These are phyloP conservation scores for Setaria viridis DNA, from an alignment of 202 grass and related monocot species.

Conservation along the genomic window DNA sequence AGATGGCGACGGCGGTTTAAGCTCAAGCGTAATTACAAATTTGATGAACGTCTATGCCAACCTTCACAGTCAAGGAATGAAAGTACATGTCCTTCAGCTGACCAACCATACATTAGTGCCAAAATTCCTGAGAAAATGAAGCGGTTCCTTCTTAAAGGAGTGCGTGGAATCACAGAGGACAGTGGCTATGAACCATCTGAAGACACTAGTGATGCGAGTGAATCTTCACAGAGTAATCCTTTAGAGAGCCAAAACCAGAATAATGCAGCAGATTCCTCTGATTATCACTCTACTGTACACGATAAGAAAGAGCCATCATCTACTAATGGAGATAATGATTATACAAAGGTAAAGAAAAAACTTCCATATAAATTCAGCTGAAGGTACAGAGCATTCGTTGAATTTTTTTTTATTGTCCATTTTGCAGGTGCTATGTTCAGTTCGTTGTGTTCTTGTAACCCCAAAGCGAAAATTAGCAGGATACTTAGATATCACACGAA, in stretches of 20 bases:
- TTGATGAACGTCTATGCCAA: conserved; percentile 85
- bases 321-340: conserved; percentile 69
- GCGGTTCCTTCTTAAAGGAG: conserved; percentile 81
- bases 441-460: conserved; percentile 86
- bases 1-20: conserved; percentile 90
- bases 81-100: conserved; percentile 37
- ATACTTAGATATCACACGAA: conserved; percentile 72
- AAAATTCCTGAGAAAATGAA: conserved; percentile 89
- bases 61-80: conserved; percentile 62
- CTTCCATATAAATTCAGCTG: conserved; percentile 4
- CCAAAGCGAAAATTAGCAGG: conserved; percentile 93
- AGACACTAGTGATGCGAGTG: conserved; percentile 49
- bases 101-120: conserved; percentile 47
- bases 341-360: conserved; percentile 62
- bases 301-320: conserved; percentile 71
- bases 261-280: conserved; percentile 49
- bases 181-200: conserved; percentile 59
- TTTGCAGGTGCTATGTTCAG: conserved; percentile 70
- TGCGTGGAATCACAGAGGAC: conserved; percentile 85
- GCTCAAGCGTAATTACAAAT: conserved; percentile 95
- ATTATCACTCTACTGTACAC: conserved; percentile 58
- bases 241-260: conserved; percentile 52
- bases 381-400: not conserved
- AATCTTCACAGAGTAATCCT: conserved; percentile 47
- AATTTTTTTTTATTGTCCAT: conserved; percentile 27